Evolutionary conservation across 148 eudicot genomes (phyloP).

Genomic region (Camellia japonica): DNA sequence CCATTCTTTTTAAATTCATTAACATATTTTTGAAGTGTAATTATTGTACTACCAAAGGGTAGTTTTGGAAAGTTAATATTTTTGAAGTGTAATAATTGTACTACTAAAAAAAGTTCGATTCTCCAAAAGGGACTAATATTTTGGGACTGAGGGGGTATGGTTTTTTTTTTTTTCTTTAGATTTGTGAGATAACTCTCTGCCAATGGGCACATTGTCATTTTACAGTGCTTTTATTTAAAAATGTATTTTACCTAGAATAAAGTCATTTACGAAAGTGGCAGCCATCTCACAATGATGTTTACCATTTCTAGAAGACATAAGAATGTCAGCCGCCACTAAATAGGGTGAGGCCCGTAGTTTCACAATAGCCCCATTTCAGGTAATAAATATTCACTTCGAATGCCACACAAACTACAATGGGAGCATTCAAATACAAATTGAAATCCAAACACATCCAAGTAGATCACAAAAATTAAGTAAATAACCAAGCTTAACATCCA

Average conservation of each 20-base stretch:
- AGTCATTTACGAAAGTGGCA: background rate
- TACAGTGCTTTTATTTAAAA: background rate
- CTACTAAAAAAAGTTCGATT: too few relatives aligned
- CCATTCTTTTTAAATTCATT: too few relatives aligned
- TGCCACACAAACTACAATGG: background rate
- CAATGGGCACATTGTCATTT: background rate
- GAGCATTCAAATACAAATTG: background rate
- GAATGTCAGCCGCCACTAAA: background rate
- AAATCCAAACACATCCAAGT: background rate
- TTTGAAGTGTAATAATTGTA: too few relatives aligned
- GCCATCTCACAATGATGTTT: background rate
- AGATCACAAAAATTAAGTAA: slow-evolving; percentile 4
- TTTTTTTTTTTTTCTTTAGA: background rate
- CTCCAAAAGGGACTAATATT: too few relatives aligned
- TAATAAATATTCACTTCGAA: background rate
- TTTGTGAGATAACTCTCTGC: background rate
- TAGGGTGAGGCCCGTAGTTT: background rate
- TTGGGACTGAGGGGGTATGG: too few relatives aligned
- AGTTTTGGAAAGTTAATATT: too few relatives aligned
- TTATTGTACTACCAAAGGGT: too few relatives aligned
- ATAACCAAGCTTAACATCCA: background rate
- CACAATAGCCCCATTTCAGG: background rate
- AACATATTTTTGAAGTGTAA: too few relatives aligned
- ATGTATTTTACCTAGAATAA: background rate
- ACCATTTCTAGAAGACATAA: background rate